phyloP scores from a whole-genome alignment of 2,329 filamentous ascomycete species.

The Verticillium dahliae region DNA sequence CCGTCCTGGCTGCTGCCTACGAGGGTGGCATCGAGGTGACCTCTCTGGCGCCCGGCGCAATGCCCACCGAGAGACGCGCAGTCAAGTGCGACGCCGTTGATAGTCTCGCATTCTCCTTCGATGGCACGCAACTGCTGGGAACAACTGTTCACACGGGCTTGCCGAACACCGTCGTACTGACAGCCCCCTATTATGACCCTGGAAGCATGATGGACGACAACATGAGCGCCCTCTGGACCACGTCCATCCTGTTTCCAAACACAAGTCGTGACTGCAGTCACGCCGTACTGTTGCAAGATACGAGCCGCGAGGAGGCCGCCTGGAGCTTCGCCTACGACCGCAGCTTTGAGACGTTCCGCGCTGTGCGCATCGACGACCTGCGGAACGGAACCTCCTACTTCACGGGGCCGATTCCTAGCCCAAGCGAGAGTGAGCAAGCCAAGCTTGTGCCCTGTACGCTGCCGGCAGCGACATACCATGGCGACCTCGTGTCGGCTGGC shows the following conservation, averaged over 20 bases:
- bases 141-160: constrained; percentile 61
- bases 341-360: constrained; percentile 70
- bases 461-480: constrained; percentile 61
- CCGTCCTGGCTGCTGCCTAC: constrained; percentile 78
- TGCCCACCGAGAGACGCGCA: constrained; percentile 62
- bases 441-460: constrained; percentile 62
- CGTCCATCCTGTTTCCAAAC: constrained; percentile 77
- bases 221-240: constrained; percentile 74
- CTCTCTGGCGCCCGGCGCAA: constrained; percentile 58
- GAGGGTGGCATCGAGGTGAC: constrained; percentile 85
- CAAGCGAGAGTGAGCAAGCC: constrained; percentile 40
- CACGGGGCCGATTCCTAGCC: constrained; percentile 57
- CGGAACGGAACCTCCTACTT: constrained; percentile 76
- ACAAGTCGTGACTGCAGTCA: constrained; percentile 75
- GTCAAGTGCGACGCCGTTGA: constrained; percentile 77
- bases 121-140: constrained; percentile 72
- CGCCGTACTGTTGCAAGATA: constrained; percentile 61
- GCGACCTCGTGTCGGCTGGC: constrained; percentile 67
- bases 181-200: constrained; percentile 72
- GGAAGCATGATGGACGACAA: constrained; percentile 60
- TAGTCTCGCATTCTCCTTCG: constrained; percentile 65
- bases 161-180: constrained; percentile 68
- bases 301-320: constrained; percentile 55
- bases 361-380: constrained; percentile 68
- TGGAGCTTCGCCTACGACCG: constrained; percentile 77